Evolutionary conservation across 2,329 filamentous ascomycete species (phyloP).

Genomic region (Calonectria pauciramosa): DNA sequence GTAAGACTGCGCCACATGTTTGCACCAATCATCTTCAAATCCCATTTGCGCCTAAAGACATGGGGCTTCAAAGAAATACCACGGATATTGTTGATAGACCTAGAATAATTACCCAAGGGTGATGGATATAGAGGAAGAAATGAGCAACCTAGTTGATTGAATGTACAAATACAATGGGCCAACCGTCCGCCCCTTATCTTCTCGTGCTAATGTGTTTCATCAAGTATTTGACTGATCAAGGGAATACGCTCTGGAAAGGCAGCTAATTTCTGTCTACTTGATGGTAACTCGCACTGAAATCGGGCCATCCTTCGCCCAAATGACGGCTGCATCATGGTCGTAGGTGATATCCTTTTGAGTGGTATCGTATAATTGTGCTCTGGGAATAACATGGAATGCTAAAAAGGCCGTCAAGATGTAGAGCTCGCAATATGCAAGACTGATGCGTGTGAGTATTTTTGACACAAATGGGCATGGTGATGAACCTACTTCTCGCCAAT

Average conservation of each 20-base stretch:
- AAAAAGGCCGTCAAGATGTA: constrained; percentile 33
- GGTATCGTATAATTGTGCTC: constrained; percentile 32
- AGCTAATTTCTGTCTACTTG: not conserved
- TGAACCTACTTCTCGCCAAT: constrained; percentile 39
- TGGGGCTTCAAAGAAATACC: no score
- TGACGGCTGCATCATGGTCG: constrained; percentile 35
- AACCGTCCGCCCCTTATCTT: no score
- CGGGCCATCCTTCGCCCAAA: constrained; percentile 36
- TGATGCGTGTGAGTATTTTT: not conserved
- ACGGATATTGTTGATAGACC: no score
- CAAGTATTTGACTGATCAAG: no score
- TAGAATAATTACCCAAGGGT: no score
- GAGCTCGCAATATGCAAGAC: constrained; percentile 38
- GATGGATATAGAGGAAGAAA: no score
- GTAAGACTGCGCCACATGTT: not conserved
- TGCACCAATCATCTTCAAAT: not conserved
- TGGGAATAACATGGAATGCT: constrained; percentile 30
- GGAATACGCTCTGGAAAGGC: no score
- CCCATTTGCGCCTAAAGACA: not conserved
- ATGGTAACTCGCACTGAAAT: constrained; percentile 29
- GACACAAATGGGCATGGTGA: rapidly evolving
- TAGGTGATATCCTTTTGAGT: constrained; percentile 35
- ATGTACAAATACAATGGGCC: no score
- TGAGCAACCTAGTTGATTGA: no score
- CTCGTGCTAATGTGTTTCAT: no score